Evolutionary conservation across 441 rosid genomes (phyloP), one percentile per base, ranked within the genome.

Genomic region (Euphorbia schlechtendalii): DNA sequence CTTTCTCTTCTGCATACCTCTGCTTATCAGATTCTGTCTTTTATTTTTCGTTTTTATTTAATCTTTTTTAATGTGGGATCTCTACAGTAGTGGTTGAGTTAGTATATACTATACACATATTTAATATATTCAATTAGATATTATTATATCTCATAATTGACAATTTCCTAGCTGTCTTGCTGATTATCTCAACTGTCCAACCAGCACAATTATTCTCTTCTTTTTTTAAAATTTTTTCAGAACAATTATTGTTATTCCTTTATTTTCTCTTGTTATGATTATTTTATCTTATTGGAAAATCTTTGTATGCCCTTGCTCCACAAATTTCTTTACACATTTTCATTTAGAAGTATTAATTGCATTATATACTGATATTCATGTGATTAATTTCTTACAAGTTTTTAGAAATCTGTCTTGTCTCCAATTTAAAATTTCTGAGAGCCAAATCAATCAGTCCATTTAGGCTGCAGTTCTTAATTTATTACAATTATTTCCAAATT

Each of bases 141-240:
- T 52, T 61, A 63, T 65, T n/a, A 57, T 53, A 63, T 65, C 48
- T 55, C 65, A 62, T 61, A 41, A 56, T 48, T 57, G 41, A 38
- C 68, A 46, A n/a, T 57, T 36, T 66, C 70, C 43, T 66, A 64
- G 68, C 66, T 61, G 72, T 69, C 67, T 27, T 46, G 40, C 72
- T 53, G 66, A 52, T 65, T 43, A 71, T 65, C 70, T 63, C 61
- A 65, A 65, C 75, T 61, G 56, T 58, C 71, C 57, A 68, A 67
- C 70, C 78, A 64, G 64, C 63, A 63, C 74, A 43, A 64, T 59
- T 59, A 54, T 64, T 67, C 46, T 52, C 38, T 51, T 40, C 40
- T 11, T 11, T 60, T 17, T 52, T 40, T 17, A 25, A 9, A 17
- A 40, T n/a, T 17, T 43, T 40, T 7, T 43, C 12, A 28, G 28